Evolutionary conservation across 2,329 filamentous ascomycete species (phyloP).

Genomic region (Epichloe typhina): DNA sequence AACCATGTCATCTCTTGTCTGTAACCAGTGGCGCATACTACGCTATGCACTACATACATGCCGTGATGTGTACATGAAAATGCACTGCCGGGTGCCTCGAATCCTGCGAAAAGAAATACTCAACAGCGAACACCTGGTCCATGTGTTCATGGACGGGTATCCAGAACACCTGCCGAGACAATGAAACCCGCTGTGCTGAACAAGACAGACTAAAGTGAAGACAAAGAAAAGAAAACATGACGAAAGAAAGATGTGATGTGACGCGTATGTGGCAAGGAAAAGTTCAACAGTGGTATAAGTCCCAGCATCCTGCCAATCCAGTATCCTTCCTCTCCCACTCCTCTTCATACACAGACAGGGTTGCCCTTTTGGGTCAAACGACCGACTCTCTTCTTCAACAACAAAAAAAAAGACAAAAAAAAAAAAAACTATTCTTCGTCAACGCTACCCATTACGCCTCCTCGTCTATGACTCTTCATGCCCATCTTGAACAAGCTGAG

Average conservation of each 20-base stretch:
- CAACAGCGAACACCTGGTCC: not conserved
- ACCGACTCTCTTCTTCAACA: no score
- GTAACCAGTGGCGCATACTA: no score
- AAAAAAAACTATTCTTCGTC: slow-evolving; percentile 34
- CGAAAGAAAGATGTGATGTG: not conserved
- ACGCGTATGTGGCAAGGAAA: not conserved
- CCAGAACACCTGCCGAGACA: not conserved
- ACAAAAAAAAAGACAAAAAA: not conserved
- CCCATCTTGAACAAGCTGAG: slow-evolving; percentile 67
- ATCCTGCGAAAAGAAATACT: not conserved
- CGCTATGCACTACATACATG: not conserved
- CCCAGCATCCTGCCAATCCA: not conserved
- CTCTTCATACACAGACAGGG: not conserved
- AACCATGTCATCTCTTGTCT: no score
- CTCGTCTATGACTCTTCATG: slow-evolving; percentile 50
- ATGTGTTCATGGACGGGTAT: not conserved
- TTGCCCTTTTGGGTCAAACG: no score
- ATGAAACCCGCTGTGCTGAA: not conserved
- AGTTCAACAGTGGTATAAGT: not conserved
- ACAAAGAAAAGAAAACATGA: not conserved
- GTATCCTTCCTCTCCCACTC: not conserved
- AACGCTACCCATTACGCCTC: slow-evolving; percentile 37
- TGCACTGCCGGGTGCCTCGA: not conserved
- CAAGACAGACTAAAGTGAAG: not conserved
- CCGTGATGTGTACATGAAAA: not conserved